Evolutionary conservation across 1,139 yeast genomes (phyloP).

Genomic region (Entelexis paramagnoliae): DNA sequence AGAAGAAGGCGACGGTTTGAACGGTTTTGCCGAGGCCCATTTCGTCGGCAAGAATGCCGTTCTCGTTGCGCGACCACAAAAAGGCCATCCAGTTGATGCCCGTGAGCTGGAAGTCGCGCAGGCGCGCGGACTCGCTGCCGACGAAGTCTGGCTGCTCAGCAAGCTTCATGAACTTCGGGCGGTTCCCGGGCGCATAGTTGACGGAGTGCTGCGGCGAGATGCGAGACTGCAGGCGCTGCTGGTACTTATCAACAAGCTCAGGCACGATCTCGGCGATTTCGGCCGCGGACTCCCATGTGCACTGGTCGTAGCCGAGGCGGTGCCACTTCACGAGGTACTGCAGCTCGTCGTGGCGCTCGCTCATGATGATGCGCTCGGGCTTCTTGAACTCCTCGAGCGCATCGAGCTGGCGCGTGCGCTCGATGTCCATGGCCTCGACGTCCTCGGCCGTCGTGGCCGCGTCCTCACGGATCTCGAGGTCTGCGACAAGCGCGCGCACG

Average conservation of each 20-base stretch:
- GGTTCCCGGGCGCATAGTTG: slow-evolving; percentile 52
- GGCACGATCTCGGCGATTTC: slow-evolving; percentile 80
- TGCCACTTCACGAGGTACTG: slow-evolving; percentile 90
- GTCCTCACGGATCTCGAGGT: slow-evolving; percentile 65
- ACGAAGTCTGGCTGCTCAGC: slow-evolving; percentile 80
- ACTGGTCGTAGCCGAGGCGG: slow-evolving; percentile 83
- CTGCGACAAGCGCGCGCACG: slow-evolving; percentile 65
- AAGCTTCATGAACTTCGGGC: slow-evolving; percentile 86
- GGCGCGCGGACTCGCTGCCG: slow-evolving; percentile 53
- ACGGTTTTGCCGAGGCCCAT: slow-evolving; percentile 99
- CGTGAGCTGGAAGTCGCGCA: slow-evolving; percentile 93
- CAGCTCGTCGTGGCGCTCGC: slow-evolving; percentile 58
- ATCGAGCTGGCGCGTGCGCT: slow-evolving; percentile 71
- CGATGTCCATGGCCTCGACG: slow-evolving; percentile 85
- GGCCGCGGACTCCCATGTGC: slow-evolving; percentile 94
- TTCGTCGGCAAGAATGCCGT: slow-evolving; percentile 96
- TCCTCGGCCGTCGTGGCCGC: slow-evolving; percentile 81
- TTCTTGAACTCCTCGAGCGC: slow-evolving; percentile 73
- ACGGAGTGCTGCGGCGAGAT: slow-evolving; percentile 77
- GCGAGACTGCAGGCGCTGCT: slow-evolving; percentile 69
- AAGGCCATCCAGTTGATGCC: slow-evolving; percentile 99
- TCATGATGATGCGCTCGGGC: slow-evolving; percentile 83
- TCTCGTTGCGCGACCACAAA: slow-evolving; percentile 93
- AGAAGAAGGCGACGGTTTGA: slow-evolving; percentile 86
- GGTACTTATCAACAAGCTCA: slow-evolving; percentile 70